Evolutionary conservation across 805 yeast species (phyloP), one percentile per base, ranked within the genome.

Genomic region (Cyberlindnera petersonii): DNA sequence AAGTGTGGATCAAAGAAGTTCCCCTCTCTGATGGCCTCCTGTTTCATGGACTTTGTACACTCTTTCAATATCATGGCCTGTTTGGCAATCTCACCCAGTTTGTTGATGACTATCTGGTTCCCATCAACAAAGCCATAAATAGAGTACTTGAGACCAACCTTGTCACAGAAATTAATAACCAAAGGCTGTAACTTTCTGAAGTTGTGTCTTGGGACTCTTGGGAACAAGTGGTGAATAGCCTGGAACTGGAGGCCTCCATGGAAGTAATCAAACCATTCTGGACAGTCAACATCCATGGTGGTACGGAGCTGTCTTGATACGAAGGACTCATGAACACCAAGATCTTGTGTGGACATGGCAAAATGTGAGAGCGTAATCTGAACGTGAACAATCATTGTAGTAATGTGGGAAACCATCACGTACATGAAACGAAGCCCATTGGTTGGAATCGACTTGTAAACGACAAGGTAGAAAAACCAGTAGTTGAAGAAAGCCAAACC

Each of bases 241-340:
- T 87, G 96, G 66, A 86, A 87, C 60, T 87, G 96, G 39, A 87
- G 71, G 0, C 96, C 96, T 8, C 96, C 96, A 55, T 87, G 96
- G 55, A 87, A 69, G 52, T 77, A 88, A 59, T 87, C 96, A 34
- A 87, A 69, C 96, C 96, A 87, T 46, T 75, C 81, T 3, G 96
- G 96, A 65, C 96, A 87, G 52, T 83, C 91, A 24, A 87, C 95
- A 58, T 87, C 96, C 96, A 87, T 88, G 3, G 96, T 87, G 2
- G 96, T 88, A 51, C 96, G 71, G 3, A 87, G 56, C 62, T 87
- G 96, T 47, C 93, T 72, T 44, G 83, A 79, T 0, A 81, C 75
- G 55, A 87, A 87, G 7, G 87, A 72, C 59, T 87, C 96, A 30
- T 81, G 72, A 8, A 77, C 73, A 1, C 96, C 96, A 14, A 87